phyloP scores from a whole-genome alignment of 2,329 filamentous ascomycete species.

The Aspergillus tanneri region DNA sequence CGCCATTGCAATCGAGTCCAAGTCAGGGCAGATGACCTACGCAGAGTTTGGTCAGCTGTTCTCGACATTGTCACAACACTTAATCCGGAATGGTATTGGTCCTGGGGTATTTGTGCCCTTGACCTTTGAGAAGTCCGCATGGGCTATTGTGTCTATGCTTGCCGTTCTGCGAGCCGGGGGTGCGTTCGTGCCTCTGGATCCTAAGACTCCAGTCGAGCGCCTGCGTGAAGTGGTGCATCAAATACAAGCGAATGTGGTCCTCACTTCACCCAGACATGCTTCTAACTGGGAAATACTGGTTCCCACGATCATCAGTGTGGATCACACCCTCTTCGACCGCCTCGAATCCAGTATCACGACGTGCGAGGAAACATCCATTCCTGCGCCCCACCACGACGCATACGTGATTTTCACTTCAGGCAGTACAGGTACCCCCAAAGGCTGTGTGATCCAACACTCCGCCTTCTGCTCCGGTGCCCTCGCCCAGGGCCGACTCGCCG shows the following conservation, averaged over 20 bases:
- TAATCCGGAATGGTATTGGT: constrained; percentile 1
- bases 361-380: background rate
- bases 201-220: constrained; percentile 10
- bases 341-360: too few species aligned
- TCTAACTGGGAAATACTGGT: constrained; percentile 7
- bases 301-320: constrained; percentile 2
- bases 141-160: constrained; percentile 12
- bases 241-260: constrained; percentile 10
- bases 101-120: constrained; percentile 13
- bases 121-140: constrained; percentile 14
- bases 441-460: constrained; percentile 12
- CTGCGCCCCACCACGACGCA: constrained; percentile 8
- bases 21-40: constrained; percentile 18
- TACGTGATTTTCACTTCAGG: constrained; percentile 19
- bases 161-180: constrained; percentile 13
- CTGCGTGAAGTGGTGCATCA: constrained; percentile 13
- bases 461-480: constrained; percentile 9
- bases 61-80: constrained; percentile 4
- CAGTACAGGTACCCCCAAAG: constrained; percentile 16
- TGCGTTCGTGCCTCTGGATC: constrained; percentile 16
- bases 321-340: too few species aligned
- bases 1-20: constrained; percentile 12
- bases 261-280: constrained; percentile 11
- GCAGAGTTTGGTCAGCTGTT: constrained; percentile 13
- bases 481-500: constrained; percentile 12